phyloP scores from a whole-genome alignment of 1,139 yeast genomes.

The Candida sp. region DNA sequence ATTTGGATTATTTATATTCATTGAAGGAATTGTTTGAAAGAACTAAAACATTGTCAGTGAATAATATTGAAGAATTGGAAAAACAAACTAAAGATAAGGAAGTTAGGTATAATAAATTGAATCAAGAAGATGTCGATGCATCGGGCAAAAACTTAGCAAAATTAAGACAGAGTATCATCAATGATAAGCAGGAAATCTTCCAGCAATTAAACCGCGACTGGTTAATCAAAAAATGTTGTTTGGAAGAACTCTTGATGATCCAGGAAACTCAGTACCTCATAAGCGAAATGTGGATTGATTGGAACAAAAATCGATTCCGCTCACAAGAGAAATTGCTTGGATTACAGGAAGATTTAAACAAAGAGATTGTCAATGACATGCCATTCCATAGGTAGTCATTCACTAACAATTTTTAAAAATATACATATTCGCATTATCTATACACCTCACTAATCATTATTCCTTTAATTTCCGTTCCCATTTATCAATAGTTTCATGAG shows the following conservation, averaged over 20 bases:
- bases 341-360: constrained; percentile 58
- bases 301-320: constrained; percentile 59
- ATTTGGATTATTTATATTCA: constrained; percentile 69
- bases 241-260: constrained; percentile 70
- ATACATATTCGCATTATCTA: neutral
- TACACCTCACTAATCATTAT: constrained; percentile 2
- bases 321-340: constrained; percentile 51
- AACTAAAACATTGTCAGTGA: constrained; percentile 53
- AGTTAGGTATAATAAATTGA: constrained; percentile 50
- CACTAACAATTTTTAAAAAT: too few relatives aligned
- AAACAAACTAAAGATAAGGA: constrained; percentile 55
- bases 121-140: constrained; percentile 62
- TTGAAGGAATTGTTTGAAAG: constrained; percentile 76
- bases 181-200: constrained; percentile 61
- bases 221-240: constrained; percentile 76
- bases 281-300: constrained; percentile 69
- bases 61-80: constrained; percentile 58
- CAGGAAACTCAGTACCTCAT: constrained; percentile 82
- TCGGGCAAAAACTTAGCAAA: constrained; percentile 70
- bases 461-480: constrained; percentile 16
- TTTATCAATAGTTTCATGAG: constrained; percentile 22
- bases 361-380: constrained; percentile 56
- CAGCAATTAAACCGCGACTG: constrained; percentile 74
- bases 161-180: constrained; percentile 47
- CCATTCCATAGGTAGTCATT: constrained; percentile 33